Conservation (phyloP, 495 filamentous ascomycete genomes). For the Apodospora peruviana region DNA sequence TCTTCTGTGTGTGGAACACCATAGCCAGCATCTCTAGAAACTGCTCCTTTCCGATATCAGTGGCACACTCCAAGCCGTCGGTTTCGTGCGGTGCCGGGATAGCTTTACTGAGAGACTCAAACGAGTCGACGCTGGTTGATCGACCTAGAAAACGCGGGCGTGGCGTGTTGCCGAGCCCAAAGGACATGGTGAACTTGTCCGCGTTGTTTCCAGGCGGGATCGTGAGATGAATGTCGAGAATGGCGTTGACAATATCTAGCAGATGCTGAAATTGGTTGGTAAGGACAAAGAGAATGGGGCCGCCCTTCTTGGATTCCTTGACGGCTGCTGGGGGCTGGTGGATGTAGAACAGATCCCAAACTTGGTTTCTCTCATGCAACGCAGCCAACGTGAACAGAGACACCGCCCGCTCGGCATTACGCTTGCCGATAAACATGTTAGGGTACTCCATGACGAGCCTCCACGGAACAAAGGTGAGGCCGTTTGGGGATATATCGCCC, state of each 20-base stretch:
- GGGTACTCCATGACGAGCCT: slow-evolving; percentile 54
- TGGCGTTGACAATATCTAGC: slow-evolving; percentile 53
- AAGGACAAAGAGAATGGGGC: slow-evolving; percentile 59
- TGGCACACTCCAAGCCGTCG: slow-evolving; percentile 13
- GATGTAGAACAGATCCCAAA: slow-evolving; percentile 79
- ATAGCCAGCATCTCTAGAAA: slow-evolving; percentile 6
- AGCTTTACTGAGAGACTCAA: slow-evolving; percentile 23
- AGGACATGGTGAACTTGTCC: slow-evolving; percentile 50
- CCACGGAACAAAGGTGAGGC: slow-evolving; percentile 53
- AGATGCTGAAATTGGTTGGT: slow-evolving; percentile 55
- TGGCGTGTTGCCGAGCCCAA: slow-evolving; percentile 50
- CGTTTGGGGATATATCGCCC: slow-evolving; percentile 21
- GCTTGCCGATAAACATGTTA: slow-evolving; percentile 49
- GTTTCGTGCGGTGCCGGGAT: slow-evolving; percentile 19
- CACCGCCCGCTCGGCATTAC: slow-evolving; percentile 32
- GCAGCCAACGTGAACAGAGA: slow-evolving; percentile 57
- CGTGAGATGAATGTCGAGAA: slow-evolving; percentile 37
- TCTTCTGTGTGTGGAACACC: slow-evolving; percentile 16
- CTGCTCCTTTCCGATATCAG: slow-evolving; percentile 8
- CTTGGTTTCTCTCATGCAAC: slow-evolving; percentile 35
- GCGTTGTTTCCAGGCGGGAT: slow-evolving; percentile 44
- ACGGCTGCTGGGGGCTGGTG: slow-evolving; percentile 39
- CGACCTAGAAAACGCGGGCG: slow-evolving; percentile 61
- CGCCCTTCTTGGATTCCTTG: too few relatives aligned
- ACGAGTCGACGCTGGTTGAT: slow-evolving; percentile 29